Evolutionary conservation across 2,329 filamentous ascomycete species (phyloP), one percentile per base, ranked within the genome.

Genomic region (Arthrobotrys megalospora): DNA sequence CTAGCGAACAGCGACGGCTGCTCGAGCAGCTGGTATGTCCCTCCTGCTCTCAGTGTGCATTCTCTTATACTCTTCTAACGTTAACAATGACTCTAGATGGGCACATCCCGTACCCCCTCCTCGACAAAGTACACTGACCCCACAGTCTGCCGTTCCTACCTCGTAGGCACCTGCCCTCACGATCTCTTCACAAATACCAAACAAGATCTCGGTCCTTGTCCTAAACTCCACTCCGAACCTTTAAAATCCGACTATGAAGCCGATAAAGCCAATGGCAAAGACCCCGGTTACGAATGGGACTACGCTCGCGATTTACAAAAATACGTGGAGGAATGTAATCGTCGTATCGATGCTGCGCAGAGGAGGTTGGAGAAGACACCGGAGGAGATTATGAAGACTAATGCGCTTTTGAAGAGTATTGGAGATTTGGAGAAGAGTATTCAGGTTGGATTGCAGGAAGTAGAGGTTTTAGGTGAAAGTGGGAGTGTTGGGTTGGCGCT

Each of bases 141-240:
- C 67, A 97, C 97, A 86, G 93, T 97, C 82, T 99, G 96, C 87
- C 93, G 93, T 69, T 97, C 94, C 16, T 98, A 95, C 85, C 89
- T 99, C 62, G 94, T 90, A 80, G 96, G 96, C 82, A 96, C 93
- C 76, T 99, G 96, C 85, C 96, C 96, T 0, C 95, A 98, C 87
- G 96, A 99, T 84, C 93, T 99, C 83, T 99, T 99, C 88, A 99
- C 95, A 81, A 99, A 99, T 86, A 99, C 96, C 53, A 98, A 97
- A 87, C 94, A 98, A 88, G 96, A 99, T 84, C 89, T 98, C 38
- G 96, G 96, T 1, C 89, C 90, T 0, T 99, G 96, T 83, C 89
- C 93, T 62, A 96, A 95, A 84, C 89, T 95, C 28, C 96, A 99
- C 86, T 92, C 90, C 60, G 94, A 97, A 84, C 90, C 90, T 11